Base-by-base conservation (phyloP, 768 basidiomycete species). In the Tubosaeta sp. region DNA sequence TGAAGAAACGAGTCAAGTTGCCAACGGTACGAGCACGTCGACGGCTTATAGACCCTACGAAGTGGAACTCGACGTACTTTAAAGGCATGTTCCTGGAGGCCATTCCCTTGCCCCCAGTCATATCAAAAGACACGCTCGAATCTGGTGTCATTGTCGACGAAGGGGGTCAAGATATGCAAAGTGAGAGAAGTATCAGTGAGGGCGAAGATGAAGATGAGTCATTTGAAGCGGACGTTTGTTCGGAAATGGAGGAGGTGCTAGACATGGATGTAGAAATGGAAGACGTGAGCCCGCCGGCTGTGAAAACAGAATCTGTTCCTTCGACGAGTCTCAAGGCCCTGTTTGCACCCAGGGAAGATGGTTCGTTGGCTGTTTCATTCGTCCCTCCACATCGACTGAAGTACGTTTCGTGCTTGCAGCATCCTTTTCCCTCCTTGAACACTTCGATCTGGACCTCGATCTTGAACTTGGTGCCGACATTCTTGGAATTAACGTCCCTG, bases 381-480 rank as follows among this genome's bases (percentile, higher is more conserved):
- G 19, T 32, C 11, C 13, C 24, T 30, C 39, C n/a, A 43, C 11
- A 3, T 34, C 30, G 7, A 6, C 24, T 46, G 27, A 61, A 29
- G 3, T n/a, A 12, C 41, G 1, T 14, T 14, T 40, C 35, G 6
- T 29, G 10, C 39, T 43, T 8, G 6, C 52, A 85, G 84, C 69
- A 36, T 79, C 80, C 18, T 91, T 91, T 67, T 90, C 90, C 11
- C 73, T 91, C n/a, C 73, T 90, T 4, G 78, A 77, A 0, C 83
- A 90, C 54, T 78, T 91, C 31, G 83, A 88, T 49, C 78, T 90
- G 27, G 83, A 87, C 44, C 72, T 90, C 19, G 88, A 90, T 53
- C 71, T 83, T 29, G 86, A 86, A 43, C 71, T 87, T 14, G 85
- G 87, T 46, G 77, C 80, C n/a, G 80, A 81, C 32, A 50, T 78